A percentile compares a stretch with the other conserved stretches of the same genome.
phyloP scores from a whole-genome alignment of 306 rosid genomes.

The Canavalia ensiformis region DNA sequence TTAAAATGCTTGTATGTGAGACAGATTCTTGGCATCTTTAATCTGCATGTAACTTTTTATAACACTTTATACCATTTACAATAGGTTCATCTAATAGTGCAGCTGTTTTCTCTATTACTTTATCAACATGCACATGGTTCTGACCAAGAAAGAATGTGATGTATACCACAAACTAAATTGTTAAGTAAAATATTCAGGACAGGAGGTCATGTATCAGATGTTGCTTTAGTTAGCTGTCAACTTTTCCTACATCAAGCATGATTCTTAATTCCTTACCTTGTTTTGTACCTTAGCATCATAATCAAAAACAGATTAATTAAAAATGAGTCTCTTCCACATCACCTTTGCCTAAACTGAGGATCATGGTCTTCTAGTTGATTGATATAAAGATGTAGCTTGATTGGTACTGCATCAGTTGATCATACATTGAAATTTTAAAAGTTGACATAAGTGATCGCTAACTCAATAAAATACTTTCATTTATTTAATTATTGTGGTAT shows the following conservation, averaged over 20 bases:
- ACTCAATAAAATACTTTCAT: neutral
- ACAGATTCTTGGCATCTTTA: constrained; percentile 51
- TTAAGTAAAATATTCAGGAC: constrained; percentile 47
- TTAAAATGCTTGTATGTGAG: constrained; percentile 29
- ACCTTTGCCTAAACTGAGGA: constrained; percentile 43
- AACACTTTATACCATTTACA: constrained; percentile 48
- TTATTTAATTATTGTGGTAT: neutral
- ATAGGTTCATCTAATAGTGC: constrained; percentile 42
- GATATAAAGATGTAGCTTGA: constrained; percentile 37
- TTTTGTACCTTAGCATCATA: constrained; percentile 44
- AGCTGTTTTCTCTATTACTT: constrained; percentile 47
- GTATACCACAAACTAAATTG: constrained; percentile 52
- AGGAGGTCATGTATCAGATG: constrained; percentile 43
- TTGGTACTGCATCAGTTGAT: constrained; percentile 29
- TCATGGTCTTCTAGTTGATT: constrained; percentile 36
- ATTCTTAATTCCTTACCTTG: constrained; percentile 46
- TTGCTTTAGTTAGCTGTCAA: constrained; percentile 60
- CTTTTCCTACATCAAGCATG: constrained; percentile 50
- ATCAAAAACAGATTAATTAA: constrained; percentile 40
- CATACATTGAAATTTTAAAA: constrained; percentile 16
- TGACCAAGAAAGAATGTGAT: constrained; percentile 51
- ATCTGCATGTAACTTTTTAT: constrained; percentile 33
- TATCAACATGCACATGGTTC: constrained; percentile 56
- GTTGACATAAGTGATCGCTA: neutral
- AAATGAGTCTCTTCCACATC: constrained; percentile 44